Evolutionary conservation across 2,329 filamentous ascomycete species (phyloP).

Genomic region (Trichoderma arundinaceum): DNA sequence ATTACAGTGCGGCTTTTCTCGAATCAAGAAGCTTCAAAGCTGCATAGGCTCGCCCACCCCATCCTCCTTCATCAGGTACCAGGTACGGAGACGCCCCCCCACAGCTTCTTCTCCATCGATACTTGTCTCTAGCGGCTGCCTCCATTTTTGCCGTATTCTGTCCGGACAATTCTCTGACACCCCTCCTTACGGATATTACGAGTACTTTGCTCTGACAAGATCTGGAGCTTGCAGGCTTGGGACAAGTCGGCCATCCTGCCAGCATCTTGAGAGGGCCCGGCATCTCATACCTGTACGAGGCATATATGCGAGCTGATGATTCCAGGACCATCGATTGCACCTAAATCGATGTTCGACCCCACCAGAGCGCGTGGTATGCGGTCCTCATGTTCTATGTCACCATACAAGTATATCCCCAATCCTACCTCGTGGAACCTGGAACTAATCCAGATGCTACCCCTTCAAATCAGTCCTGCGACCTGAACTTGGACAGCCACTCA

Average conservation of each 20-base stretch:
- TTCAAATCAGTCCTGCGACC: constrained; percentile 31
- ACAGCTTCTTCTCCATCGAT: constrained; percentile 31
- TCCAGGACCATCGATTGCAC: constrained; percentile 32
- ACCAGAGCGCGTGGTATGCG: constrained; percentile 22
- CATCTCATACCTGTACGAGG: constrained; percentile 29
- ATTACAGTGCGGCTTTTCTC: constrained; percentile 34
- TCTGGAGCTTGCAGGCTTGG: constrained; percentile 26
- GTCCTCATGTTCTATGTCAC: constrained; percentile 31
- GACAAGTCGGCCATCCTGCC: constrained; percentile 25
- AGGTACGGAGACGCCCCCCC: constrained; percentile 32
- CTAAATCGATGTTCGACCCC: constrained; percentile 27
- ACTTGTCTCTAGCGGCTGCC: constrained; percentile 27
- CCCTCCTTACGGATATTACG: constrained; percentile 30
- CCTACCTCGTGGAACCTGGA: constrained; percentile 33
- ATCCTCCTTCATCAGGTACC: constrained; percentile 34
- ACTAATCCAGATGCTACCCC: constrained; percentile 33
- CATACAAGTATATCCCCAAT: constrained; percentile 33
- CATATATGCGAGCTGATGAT: constrained; percentile 31
- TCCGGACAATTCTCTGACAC: constrained; percentile 31
- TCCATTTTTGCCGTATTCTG: constrained; percentile 30
- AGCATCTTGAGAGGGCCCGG: constrained; percentile 29
- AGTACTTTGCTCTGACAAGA: constrained; percentile 28
- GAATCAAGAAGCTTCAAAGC: constrained; percentile 33
- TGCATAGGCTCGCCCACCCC: constrained; percentile 32
- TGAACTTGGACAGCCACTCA: constrained; percentile 31